These are phyloP conservation scores for Oligophagozyma castellii DNA, from an alignment of 1,139 yeast genomes.

Conservation along the genomic window DNA sequence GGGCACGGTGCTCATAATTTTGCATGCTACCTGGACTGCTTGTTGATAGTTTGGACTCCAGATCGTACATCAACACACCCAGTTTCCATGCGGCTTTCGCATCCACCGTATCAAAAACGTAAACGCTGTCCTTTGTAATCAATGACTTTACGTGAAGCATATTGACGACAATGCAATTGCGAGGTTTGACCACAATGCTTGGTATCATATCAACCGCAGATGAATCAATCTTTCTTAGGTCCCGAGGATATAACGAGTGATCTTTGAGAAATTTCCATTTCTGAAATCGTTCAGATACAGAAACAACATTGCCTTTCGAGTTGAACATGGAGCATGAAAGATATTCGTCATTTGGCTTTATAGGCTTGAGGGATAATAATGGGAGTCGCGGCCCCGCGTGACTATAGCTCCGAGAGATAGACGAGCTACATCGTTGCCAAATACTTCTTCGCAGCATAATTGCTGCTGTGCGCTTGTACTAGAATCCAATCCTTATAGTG, in stretches of 20 bases:
- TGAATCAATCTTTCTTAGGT: conserved; percentile 71
- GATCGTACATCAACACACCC: conserved; percentile 73
- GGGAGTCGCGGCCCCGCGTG: no score
- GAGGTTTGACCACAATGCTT: conserved; percentile 56
- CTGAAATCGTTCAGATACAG: conserved; percentile 65
- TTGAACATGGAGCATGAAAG: conserved; percentile 76
- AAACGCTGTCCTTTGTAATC: conserved; percentile 65
- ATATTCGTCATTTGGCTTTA: conserved; percentile 41
- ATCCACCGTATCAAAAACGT: conserved; percentile 62
- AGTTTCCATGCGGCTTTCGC: conserved; percentile 47
- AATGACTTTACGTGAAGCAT: conserved; percentile 78
- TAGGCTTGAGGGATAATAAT: conserved; percentile 40
- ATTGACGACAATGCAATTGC: conserved; percentile 59
- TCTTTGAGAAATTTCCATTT: conserved; percentile 62
- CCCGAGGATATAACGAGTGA: conserved; percentile 58
- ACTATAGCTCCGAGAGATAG: no score
- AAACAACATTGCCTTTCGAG: conserved; percentile 52
- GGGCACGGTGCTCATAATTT: conserved; percentile 71
- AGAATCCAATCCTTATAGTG: no score
- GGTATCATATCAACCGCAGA: conserved; percentile 86
- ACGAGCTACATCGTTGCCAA: no score
- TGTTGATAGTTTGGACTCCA: conserved; percentile 60
- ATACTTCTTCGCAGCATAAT: no score
- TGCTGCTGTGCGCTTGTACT: no score
- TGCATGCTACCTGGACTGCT: conserved; percentile 18